Conservation (phyloP, 805 yeast species). For the Suhomyces sp. region DNA sequence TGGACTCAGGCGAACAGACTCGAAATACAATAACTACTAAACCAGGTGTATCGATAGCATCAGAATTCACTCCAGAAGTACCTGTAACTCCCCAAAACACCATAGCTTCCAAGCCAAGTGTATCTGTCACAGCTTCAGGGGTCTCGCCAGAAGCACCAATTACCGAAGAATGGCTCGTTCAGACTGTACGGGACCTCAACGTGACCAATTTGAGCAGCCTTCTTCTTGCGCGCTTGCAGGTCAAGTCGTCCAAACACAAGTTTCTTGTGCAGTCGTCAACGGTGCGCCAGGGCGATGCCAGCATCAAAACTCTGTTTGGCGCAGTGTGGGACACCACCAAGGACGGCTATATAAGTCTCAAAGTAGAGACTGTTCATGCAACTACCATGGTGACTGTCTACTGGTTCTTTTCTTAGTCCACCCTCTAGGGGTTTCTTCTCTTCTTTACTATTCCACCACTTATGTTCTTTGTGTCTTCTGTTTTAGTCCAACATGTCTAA, state of each 20-base stretch:
- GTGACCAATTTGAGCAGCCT: background rate
- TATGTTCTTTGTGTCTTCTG: background rate
- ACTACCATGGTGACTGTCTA: conserved; percentile 4
- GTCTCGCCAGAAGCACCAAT: conserved; percentile 20
- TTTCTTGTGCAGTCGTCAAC: conserved; percentile 48
- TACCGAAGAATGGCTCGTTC: conserved; percentile 12
- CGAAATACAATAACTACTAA: background rate
- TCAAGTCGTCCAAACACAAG: conserved; percentile 54
- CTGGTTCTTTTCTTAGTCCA: background rate
- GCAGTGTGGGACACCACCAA: conserved; percentile 55
- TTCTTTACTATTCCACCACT: background rate
- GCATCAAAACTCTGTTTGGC: conserved; percentile 41
- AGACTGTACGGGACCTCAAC: conserved; percentile 8
- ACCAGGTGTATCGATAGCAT: background rate
- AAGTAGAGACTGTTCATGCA: conserved; percentile 12
- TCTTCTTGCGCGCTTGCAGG: conserved; percentile 29
- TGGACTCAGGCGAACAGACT: background rate
- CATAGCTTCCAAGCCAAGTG: background rate
- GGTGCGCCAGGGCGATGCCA: conserved; percentile 22
- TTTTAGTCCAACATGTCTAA: conserved; percentile 9
- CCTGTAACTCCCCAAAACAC: conserved; percentile 15
- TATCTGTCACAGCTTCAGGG: conserved; percentile 1
- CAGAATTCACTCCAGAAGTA: conserved; percentile 13
- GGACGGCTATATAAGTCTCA: conserved; percentile 51
- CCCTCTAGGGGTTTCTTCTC: background rate